Evolutionary conservation across 257 asterid species (phyloP), one percentile per base, ranked within the genome.

Genomic region (Paraleonurus japonicus): DNA sequence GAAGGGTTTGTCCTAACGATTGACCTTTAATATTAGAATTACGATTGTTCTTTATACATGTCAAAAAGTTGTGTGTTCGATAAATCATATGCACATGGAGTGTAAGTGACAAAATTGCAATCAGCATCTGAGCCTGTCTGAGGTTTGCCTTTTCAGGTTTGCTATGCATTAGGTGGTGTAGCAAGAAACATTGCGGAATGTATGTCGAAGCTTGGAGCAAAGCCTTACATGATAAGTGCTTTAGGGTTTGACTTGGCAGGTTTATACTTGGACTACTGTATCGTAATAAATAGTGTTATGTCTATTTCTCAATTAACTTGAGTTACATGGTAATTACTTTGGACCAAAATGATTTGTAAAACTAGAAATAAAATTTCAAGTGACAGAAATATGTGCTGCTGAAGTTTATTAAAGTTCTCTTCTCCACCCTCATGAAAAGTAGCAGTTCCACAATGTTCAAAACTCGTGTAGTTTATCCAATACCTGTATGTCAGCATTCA

Each of bases 101-200:
- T 17, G 22, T 43, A 19, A 27, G 26, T 63, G 64, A 16, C 23
- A 50, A 47, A 24, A 13, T 32, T 68, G 67, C 69, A 26, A 26
- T 26, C 19, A 58, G n/a, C 12, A 45, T 57, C 47, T 39, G 12
- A 39, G 37, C 16, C 11, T 71, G 16, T 54, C 6, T 62, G 48
- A 35, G 65, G 67, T 65, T 59, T 58, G 19, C 33, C 45, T 68
- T 47, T 83, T 76, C 90, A 95, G 99, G 87, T 95, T 65, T 20
- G 72, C 63, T 89, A 82, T 84, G 82, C 87, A 10, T 75, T 84
- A 61, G 98, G 98, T 50, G 99, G 99, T 74, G 98, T 95, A 45
- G 98, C 89, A 53, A 91, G 99, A 84, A 95, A 95, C 76, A 85
- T 95, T 68, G 99, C 92, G 4, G 98, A 94, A 65, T 94, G 99